Conservation (phyloP, 2,329 filamentous ascomycete genomes). For the Calonectria multiphialidica region DNA sequence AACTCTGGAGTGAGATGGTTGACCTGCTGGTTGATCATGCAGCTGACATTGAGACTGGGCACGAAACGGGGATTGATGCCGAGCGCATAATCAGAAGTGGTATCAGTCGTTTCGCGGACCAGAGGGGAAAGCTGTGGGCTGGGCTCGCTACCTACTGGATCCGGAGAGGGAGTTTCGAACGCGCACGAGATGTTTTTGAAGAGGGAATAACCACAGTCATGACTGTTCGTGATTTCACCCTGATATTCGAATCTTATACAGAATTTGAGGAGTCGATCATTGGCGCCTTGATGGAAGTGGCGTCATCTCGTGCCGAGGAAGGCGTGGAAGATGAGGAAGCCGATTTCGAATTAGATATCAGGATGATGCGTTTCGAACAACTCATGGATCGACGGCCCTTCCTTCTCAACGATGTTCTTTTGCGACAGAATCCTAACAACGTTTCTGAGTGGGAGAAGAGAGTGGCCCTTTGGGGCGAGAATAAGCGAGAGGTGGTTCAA, state of each 20-base stretch:
- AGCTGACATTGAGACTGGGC: constrained; percentile 83
- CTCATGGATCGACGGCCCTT: constrained; percentile 98
- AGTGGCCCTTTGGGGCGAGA: constrained; percentile 94
- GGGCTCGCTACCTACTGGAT: constrained; percentile 98
- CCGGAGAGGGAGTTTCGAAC: constrained; percentile 90
- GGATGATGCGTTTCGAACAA: constrained; percentile 98
- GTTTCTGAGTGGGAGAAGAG: constrained; percentile 98
- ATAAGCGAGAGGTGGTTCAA: constrained; percentile 89
- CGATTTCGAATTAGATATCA: constrained; percentile 94
- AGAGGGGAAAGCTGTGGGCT: constrained; percentile 94
- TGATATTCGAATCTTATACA: constrained; percentile 95
- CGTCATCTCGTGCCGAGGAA: constrained; percentile 82
- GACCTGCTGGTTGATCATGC: constrained; percentile 94
- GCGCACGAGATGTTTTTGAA: constrained; percentile 92
- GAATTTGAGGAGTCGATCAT: constrained; percentile 99
- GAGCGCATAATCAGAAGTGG: constrained; percentile 94
- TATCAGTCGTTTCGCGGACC: constrained; percentile 90
- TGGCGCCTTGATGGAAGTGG: constrained; percentile 89
- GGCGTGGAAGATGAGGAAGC: constrained; percentile 83
- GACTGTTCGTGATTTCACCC: constrained; percentile 97
- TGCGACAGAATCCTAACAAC: constrained; percentile 96
- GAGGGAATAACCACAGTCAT: constrained; percentile 98
- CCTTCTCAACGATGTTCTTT: constrained; percentile 92
- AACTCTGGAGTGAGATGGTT: constrained; percentile 98
- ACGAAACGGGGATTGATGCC: constrained; percentile 87